These are phyloP conservation scores for Alternaria rosae DNA, from an alignment of 2,329 filamentous ascomycete genomes.

Conservation along the genomic window DNA sequence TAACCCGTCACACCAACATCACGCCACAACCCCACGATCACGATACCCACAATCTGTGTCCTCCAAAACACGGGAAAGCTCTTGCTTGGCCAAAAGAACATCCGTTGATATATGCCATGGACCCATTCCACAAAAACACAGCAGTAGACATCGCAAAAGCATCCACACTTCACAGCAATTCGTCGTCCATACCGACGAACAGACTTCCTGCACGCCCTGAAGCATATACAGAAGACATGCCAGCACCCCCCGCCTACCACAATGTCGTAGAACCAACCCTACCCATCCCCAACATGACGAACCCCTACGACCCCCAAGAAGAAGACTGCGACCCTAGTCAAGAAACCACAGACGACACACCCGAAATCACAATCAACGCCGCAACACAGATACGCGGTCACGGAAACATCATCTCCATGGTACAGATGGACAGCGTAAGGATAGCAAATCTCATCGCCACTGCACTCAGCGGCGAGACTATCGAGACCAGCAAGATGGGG, in stretches of 20 bases:
- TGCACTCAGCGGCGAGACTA: conserved; percentile 25
- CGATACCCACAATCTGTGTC: conserved; percentile 19
- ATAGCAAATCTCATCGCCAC: conserved; percentile 37
- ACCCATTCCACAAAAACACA: conserved; percentile 23
- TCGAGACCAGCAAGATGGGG: neutral
- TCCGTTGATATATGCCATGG: conserved; percentile 25
- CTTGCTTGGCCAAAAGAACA: neutral
- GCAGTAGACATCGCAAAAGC: conserved; percentile 33
- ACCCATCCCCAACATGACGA: conserved; percentile 28
- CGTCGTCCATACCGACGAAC: conserved; percentile 2
- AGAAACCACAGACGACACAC: conserved; percentile 15
- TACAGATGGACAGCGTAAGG: conserved; percentile 39
- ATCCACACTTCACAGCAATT: conserved; percentile 9
- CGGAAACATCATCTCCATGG: conserved; percentile 45
- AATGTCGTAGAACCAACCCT: conserved; percentile 33
- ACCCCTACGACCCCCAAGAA: conserved; percentile 29
- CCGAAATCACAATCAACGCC: conserved; percentile 47
- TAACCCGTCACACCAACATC: conserved; percentile 40
- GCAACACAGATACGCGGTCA: conserved; percentile 44
- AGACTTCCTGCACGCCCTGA: neutral
- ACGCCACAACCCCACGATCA: conserved; percentile 39
- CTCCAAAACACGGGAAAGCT: neutral
- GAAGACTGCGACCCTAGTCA: conserved; percentile 8
- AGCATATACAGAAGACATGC: conserved; percentile 32
- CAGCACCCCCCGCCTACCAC: conserved; percentile 43